phyloP scores from a whole-genome alignment of 352 stramenopile genomes.

The Pythium oligandrum region DNA sequence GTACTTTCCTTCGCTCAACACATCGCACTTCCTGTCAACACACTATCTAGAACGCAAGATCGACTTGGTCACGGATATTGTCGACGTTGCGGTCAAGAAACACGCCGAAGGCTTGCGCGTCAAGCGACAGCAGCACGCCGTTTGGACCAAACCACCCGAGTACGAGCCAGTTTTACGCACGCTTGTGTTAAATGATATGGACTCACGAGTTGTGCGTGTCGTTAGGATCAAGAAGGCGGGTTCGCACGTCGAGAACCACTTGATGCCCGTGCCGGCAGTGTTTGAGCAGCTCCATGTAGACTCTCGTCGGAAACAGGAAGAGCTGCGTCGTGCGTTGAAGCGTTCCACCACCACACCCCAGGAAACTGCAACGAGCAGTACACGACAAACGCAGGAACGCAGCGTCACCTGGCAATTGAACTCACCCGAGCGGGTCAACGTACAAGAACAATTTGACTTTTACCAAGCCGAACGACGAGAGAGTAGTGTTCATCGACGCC shows the following conservation, averaged over 20 bases:
- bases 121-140: constrained; percentile 39
- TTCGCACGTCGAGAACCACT: constrained; percentile 15
- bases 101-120: constrained; percentile 36
- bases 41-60: constrained; percentile 63
- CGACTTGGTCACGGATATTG: constrained; percentile 46
- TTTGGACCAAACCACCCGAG: constrained; percentile 46
- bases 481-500: no score
- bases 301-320: neutral
- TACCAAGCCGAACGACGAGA: no score
- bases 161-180: constrained; percentile 4
- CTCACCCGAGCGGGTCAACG: no score
- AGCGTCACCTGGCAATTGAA: neutral
- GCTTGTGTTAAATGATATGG: constrained; percentile 3
- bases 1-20: constrained; percentile 59
- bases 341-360: neutral
- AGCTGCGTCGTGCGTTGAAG: constrained; percentile 9
- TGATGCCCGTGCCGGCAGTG: constrained; percentile 4
- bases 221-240: no score
- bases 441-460: no score
- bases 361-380: no score
- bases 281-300: no score
- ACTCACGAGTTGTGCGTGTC: constrained; percentile 1
- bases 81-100: constrained; percentile 40
- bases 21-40: constrained; percentile 54
- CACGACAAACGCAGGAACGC: neutral